phyloP scores from a whole-genome alignment of 83 land plant genomes.

The Thuja plicata region DNA sequence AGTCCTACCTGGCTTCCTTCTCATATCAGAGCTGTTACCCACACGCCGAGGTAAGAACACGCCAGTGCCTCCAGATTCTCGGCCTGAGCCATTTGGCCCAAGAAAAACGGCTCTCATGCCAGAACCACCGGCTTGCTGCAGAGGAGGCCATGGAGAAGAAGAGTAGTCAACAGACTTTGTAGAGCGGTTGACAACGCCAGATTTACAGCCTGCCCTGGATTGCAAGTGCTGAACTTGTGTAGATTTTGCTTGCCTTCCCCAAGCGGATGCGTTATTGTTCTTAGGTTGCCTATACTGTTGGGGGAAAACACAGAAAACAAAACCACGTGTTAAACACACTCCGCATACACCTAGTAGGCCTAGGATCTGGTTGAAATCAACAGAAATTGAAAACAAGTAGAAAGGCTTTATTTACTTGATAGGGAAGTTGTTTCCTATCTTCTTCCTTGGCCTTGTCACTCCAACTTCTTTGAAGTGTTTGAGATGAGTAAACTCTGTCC shows the following conservation, averaged over 20 bases:
- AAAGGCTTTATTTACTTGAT: neutral
- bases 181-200: neutral
- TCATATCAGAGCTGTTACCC: slow-evolving; percentile 14
- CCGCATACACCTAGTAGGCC: slow-evolving; percentile 12
- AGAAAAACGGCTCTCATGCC: slow-evolving; percentile 36
- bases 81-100: slow-evolving; percentile 18
- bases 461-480: slow-evolving; percentile 11
- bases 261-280: slow-evolving; percentile 18
- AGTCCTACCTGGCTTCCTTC: slow-evolving; percentile 27
- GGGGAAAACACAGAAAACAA: slow-evolving; percentile 5
- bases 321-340: neutral
- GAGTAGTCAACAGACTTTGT: slow-evolving; percentile 19
- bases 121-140: slow-evolving; percentile 21
- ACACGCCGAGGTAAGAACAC: slow-evolving; percentile 55
- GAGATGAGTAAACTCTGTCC: neutral
- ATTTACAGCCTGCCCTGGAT: slow-evolving; percentile 8
- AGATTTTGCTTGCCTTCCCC: slow-evolving; percentile 16
- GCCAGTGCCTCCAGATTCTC: slow-evolving; percentile 54
- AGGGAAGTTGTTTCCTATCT: neutral
- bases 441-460: slow-evolving; percentile 8
- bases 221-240: slow-evolving; percentile 16
- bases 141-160: slow-evolving; percentile 44
- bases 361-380: slow-evolving; percentile 12
- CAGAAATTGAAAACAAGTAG: neutral
- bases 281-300: slow-evolving; percentile 26